Base-by-base conservation (phyloP, 495 filamentous ascomycete species). In the Barbatosphaeria neglecta region DNA sequence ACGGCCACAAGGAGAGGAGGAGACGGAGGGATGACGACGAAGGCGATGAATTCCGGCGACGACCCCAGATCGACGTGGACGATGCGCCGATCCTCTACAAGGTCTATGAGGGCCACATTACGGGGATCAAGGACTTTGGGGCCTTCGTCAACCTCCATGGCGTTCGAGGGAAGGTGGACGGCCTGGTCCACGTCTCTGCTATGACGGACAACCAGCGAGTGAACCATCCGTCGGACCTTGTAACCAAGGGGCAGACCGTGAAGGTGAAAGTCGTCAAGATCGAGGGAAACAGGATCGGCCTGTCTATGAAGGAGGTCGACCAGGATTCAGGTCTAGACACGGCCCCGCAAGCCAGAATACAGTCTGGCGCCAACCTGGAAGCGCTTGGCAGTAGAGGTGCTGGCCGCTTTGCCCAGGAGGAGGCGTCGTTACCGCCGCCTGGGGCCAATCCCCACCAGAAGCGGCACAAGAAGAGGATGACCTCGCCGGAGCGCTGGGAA, bases 281-380 rank as follows among this genome's bases (percentile, higher is more conserved):
- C 44, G 80, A 95, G 56, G 80, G 83, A 10, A 75, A 69, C 37
- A 72, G 84, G 47, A 82, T 96, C 53, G 88, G 87, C 4, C 67
- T 98, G 13, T 93, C 87, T 3, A 95, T 98, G 90, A 95, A 95
- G 61, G 90, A 95, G 44, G 92, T 93, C 13, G 93, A 98, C 51
- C 92, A 98, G 60, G 76, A 78, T 31, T 92, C 87, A 22, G 92
- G 92, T 3, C 75, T 78, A 54, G 90, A 98, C 60, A 67, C 94
- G 19, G 79, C 82, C 15, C 88, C 90, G 11, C 83, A 90, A 50
- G 74, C 80, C 47, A 76, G 86, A 47, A 71, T 98, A 49, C 85
- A 84, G 25, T 95, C 92, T 6, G 92, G 92, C 13, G 92, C 92
- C 15, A 98, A 98, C 53, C 86, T 84, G 81, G 82, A 87, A 59